phyloP scores from a whole-genome alignment of 371 early-diverging fungal species.

The Mortierella sp. region DNA sequence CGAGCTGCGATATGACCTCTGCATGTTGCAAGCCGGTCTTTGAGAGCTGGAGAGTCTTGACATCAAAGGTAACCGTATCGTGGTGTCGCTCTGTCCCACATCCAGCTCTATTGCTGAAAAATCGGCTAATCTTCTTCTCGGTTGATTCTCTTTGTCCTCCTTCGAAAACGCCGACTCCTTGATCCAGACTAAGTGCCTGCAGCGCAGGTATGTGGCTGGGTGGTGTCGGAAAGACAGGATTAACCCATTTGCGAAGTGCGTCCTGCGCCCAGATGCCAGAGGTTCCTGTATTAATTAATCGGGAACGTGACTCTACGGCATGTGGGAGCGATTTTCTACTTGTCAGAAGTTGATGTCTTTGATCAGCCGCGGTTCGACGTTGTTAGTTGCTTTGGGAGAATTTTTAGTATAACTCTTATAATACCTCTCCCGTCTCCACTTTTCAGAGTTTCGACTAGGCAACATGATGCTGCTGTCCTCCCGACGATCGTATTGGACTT shows the following conservation, averaged over 20 bases:
- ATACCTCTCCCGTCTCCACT: no score
- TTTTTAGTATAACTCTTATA: no score
- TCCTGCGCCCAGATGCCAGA: constrained; percentile 48
- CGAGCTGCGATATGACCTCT: constrained; percentile 72
- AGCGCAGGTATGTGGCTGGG: constrained; percentile 15
- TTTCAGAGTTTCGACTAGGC: no score
- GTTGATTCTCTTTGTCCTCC: not conserved
- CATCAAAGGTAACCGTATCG: not conserved
- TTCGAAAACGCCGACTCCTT: not conserved
- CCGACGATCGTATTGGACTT: constrained; percentile 13
- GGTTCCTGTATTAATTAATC: constrained; percentile 6
- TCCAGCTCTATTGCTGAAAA: constrained; percentile 30
- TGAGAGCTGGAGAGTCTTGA: constrained; percentile 42
- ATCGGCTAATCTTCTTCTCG: constrained; percentile 21
- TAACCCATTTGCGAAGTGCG: constrained; percentile 50
- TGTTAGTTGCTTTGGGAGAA: not conserved
- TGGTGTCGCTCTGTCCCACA: no score
- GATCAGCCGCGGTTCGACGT: not conserved
- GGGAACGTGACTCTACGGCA: not conserved
- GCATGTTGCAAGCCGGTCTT: constrained; percentile 52
- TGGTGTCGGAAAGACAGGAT: constrained; percentile 36
- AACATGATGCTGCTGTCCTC: not conserved
- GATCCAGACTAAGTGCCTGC: constrained; percentile 1
- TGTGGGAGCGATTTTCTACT: constrained; percentile 34
- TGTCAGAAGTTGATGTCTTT: not conserved